A percentile compares a stretch with the other conserved stretches of the same genome.
Conservation (phyloP, 495 filamentous ascomycete genomes). For the Podospora anserina region DNA sequence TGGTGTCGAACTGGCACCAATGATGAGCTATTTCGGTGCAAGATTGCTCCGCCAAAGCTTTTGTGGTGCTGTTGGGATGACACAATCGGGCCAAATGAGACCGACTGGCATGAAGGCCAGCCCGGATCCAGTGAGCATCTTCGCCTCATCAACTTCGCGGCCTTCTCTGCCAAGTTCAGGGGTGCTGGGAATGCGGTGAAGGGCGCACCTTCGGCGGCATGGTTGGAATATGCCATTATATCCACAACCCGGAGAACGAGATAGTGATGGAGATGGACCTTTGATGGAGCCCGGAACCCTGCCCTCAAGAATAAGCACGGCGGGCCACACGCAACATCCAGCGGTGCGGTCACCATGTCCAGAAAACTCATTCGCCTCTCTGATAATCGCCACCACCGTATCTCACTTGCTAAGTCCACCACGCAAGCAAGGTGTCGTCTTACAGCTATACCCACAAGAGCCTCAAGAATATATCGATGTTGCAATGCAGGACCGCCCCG, state of each 20-base stretch:
- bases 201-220: neutral
- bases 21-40: neutral
- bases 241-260: neutral
- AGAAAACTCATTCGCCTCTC: neutral
- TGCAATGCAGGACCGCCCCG: slow-evolving; percentile 6
- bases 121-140: neutral
- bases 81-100: neutral
- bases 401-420: neutral
- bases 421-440: neutral
- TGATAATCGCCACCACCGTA: neutral
- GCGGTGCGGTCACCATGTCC: neutral
- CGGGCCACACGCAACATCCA: neutral
- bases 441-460: neutral
- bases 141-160: neutral
- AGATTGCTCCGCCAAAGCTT: neutral
- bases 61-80: neutral
- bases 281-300: neutral
- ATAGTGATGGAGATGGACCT: neutral
- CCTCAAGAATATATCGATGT: slow-evolving; percentile 3
- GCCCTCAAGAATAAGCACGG: neutral
- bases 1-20: neutral
- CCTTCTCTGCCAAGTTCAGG: neutral
- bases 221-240: neutral
- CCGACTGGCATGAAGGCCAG: neutral
- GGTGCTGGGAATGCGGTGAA: neutral